Evolutionary conservation across 2,329 filamentous ascomycete genomes (phyloP), one percentile per base, ranked within the genome.

Genomic region (Cadophora sp.): DNA sequence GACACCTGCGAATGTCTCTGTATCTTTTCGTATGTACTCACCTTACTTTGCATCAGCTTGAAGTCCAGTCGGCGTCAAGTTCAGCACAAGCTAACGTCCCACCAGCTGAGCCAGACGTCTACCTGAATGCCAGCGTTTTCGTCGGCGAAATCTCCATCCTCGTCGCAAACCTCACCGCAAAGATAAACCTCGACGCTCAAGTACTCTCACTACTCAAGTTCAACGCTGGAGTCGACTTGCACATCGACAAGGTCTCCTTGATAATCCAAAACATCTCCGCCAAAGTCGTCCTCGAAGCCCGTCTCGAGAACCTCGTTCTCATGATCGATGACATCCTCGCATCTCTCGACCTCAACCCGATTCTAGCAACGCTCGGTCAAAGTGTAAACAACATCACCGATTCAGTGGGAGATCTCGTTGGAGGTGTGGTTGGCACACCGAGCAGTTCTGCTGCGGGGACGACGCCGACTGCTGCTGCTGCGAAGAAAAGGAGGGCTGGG

Each of bases 341-440:
- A 65, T 87, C 84, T 31, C 83, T 89, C 65, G 87, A 90, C 72
- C 79, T 89, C 24, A 89, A 90, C 73, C 87, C 87, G 37, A 79
- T 89, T 68, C 79, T 88, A 48, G 86, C 84, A 0, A 86, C 85
- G 14, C 79, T 88, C 1, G 85, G 86, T 27, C 79, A 84, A 55
- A 81, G 81, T 26, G 76, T 88, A 16, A 79, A 79, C 51, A 78
- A 80, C 61, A 82, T 88, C 66, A 80, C 86, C 71, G 83, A 84
- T 75, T 79, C 78, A 37, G 74, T 80, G 6, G 76, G 78, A 12
- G 74, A 72, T 6, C 72, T 59, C 1, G 37, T 77, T 11, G 67
- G 61, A 4, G 70, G 68, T 19, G 40, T 59, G 7, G 26, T 59
- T 34, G 24, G 66, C 4, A 64, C 73, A 72, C 46, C 70, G 70